Conservation (phyloP, 352 stramenopile genomes). For the Poterioochromonas sp. region DNA sequence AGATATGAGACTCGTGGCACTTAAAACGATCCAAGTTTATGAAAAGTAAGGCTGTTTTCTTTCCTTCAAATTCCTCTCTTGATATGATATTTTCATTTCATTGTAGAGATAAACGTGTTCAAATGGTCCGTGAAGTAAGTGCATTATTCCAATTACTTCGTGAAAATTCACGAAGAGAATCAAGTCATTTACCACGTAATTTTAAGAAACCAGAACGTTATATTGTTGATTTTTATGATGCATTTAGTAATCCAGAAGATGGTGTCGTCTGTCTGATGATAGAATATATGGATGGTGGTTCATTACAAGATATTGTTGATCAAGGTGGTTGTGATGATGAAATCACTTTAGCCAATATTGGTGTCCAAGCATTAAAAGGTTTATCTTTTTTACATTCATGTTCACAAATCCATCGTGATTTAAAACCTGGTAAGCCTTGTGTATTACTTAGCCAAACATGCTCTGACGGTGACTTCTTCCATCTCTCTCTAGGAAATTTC, state of each 20-base stretch:
- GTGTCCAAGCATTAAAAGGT: constrained; percentile 64
- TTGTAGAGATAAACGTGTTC: constrained; percentile 56
- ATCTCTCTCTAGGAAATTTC: constrained; percentile 2
- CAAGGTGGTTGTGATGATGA: constrained; percentile 67
- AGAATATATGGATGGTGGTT: constrained; percentile 82
- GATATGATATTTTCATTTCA: constrained; percentile 55
- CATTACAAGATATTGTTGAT: constrained; percentile 69
- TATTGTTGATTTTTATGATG: constrained; percentile 16
- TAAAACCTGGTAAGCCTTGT: constrained; percentile 67
- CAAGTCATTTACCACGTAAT: background rate
- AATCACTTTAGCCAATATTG: constrained; percentile 57
- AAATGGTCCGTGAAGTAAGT: constrained; percentile 73
- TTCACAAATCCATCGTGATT: constrained; percentile 71
- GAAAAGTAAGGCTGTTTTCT: background rate
- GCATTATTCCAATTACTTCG: constrained; percentile 57
- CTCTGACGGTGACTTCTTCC: background rate
- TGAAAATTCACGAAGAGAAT: constrained; percentile 21
- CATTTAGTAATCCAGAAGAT: constrained; percentile 53
- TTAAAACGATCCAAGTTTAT: constrained; percentile 18
- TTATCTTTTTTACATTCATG: constrained; percentile 70
- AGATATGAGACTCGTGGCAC: constrained; percentile 15
- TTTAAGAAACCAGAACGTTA: background rate
- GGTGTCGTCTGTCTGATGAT: constrained; percentile 71
- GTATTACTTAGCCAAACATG: background rate
- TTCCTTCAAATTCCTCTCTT: background rate